Evolutionary conservation across 441 rosid genomes (phyloP).

Genomic region (Pelargonium cotyledonis): DNA sequence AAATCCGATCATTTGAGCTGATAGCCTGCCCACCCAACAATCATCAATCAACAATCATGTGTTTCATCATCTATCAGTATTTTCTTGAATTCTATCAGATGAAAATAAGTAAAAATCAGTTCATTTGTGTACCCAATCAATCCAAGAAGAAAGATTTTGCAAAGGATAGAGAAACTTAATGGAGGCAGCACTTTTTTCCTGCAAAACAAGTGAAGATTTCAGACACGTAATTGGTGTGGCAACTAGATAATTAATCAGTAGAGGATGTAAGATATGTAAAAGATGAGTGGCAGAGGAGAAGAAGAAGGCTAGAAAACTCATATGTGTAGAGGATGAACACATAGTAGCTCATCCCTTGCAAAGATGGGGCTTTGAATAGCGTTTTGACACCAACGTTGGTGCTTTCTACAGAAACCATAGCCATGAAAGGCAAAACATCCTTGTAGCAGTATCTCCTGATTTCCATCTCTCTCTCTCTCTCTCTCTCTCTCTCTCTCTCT

Average conservation of each 20-base stretch:
- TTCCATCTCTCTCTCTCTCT: background rate
- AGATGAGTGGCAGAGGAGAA: slow-evolving; percentile 26
- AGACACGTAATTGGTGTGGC: too few relatives aligned
- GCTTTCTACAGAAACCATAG: background rate
- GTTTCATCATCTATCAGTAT: too few relatives aligned
- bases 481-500: background rate
- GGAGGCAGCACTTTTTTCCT: slow-evolving; percentile 21
- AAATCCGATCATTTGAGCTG: slow-evolving; percentile 22
- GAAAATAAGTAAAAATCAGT: too few relatives aligned
- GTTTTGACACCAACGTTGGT: background rate
- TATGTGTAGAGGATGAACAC: slow-evolving; percentile 36
- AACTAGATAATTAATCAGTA: too few relatives aligned
- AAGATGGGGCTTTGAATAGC: slow-evolving; percentile 33
- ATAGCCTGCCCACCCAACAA: slow-evolving; percentile 3
- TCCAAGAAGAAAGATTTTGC: slow-evolving; percentile 18
- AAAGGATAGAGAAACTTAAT: slow-evolving; percentile 13
- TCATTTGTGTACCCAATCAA: slow-evolving; percentile 14
- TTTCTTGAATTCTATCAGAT: too few relatives aligned
- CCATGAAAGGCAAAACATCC: background rate
- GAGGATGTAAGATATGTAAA: slow-evolving; percentile 15
- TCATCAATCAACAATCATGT: too few relatives aligned
- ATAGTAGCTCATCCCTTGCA: slow-evolving; percentile 32
- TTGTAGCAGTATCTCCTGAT: background rate
- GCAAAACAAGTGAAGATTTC: background rate
- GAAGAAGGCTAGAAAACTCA: slow-evolving; percentile 30